Percentiles rank a stretch among this genome's conserved stretches.
Evolutionary conservation across 1,284 basidiomycete species (phyloP).

Genomic region (Irpex sp.): DNA sequence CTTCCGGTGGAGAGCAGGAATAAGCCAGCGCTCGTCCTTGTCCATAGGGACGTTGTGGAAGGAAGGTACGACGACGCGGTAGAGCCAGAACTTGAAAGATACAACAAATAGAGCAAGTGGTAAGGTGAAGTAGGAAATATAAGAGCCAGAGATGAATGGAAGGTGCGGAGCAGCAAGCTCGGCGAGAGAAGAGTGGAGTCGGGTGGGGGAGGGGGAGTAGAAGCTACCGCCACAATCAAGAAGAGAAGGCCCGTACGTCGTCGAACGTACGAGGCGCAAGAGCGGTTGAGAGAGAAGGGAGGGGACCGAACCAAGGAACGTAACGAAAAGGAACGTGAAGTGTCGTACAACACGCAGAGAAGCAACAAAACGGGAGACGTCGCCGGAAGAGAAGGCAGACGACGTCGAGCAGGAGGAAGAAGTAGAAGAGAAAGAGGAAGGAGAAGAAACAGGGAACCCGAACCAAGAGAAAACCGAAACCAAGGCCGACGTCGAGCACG

Average conservation of each 20-base stretch:
- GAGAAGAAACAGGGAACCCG: not conserved
- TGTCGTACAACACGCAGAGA: not conserved
- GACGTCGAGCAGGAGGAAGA: not conserved
- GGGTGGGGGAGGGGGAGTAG: not conserved
- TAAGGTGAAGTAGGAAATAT: not conserved
- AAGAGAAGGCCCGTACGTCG: not conserved
- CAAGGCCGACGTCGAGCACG: not conserved
- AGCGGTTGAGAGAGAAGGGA: not conserved
- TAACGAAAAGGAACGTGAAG: too few species aligned
- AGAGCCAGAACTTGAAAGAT: not conserved
- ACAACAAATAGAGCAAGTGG: not conserved
- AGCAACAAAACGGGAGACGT: not conserved
- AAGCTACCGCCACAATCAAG: not conserved
- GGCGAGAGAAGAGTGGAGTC: not conserved
- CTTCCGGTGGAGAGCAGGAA: not conserved
- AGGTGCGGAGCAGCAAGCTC: not conserved
- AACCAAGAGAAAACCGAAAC: not conserved
- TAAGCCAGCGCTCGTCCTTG: not conserved
- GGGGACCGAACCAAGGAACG: not conserved
- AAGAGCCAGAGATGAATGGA: not conserved
- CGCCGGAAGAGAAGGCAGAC: not conserved
- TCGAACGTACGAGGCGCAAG: not conserved
- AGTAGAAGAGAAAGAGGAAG: not conserved
- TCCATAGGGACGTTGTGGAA: not conserved
- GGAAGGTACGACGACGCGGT: not conserved